A percentile compares a stretch with the other conserved stretches of the same genome.
These are phyloP conservation scores for Aureobasidium subglaciale DNA, from an alignment of 2,329 filamentous ascomycete genomes.

Conservation along the genomic window DNA sequence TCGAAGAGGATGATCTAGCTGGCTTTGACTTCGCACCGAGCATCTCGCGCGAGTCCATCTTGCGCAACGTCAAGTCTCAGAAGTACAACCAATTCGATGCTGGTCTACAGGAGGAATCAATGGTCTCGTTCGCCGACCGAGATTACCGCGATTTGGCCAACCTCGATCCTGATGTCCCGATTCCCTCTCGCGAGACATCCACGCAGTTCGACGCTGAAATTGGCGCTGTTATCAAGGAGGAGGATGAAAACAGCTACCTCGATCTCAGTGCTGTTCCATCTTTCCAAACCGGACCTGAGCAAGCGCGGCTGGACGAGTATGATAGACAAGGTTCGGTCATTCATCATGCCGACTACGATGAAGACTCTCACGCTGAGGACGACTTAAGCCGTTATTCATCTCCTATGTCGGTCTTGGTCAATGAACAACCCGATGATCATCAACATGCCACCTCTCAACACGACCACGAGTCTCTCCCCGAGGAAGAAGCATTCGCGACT, in stretches of 20 bases:
- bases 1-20: constrained; percentile 24
- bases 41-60: constrained; percentile 89
- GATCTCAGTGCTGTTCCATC: constrained; percentile 61
- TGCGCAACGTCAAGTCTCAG: constrained; percentile 71
- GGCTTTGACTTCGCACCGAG: constrained; percentile 50
- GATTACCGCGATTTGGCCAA: constrained; percentile 42
- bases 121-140: constrained; percentile 49
- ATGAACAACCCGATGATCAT: constrained; percentile 9
- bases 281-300: constrained; percentile 19
- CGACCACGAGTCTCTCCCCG: constrained; percentile 14
- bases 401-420: constrained; percentile 4
- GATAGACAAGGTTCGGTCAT: constrained; percentile 47
- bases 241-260: constrained; percentile 47
- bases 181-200: constrained; percentile 73
- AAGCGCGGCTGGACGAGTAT: constrained; percentile 35
- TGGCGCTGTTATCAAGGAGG: constrained; percentile 57
- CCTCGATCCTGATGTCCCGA: constrained; percentile 81
- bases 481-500: constrained; percentile 10
- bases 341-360: constrained; percentile 44
- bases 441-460: background rate
- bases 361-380: constrained; percentile 36
- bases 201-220: constrained; percentile 55
- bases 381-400: constrained; percentile 46
- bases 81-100: constrained; percentile 44
- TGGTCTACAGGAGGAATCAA: constrained; percentile 42